Evolutionary conservation across 2,329 filamentous ascomycete genomes (phyloP).

Genomic region (Thermomyces lanuginosus): DNA sequence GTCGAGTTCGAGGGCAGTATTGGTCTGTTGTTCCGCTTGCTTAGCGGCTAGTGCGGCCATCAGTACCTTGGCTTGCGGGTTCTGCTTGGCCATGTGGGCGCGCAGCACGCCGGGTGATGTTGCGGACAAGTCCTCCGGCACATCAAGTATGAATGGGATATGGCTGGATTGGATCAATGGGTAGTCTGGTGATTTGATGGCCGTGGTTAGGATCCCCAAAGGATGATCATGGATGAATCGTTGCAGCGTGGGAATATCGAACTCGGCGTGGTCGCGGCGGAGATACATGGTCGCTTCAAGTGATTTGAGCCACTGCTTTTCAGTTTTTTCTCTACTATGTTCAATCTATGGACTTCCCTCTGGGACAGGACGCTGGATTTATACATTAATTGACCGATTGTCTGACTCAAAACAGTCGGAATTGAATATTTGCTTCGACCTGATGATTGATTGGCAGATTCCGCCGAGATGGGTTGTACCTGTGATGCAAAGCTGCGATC

Average conservation of each 20-base stretch:
- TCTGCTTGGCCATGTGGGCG: conserved; percentile 46
- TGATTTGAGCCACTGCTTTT: no score
- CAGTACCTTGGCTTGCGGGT: conserved; percentile 48
- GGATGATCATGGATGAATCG: conserved; percentile 44
- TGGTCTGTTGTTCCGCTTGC: conserved; percentile 17
- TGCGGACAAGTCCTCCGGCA: conserved; percentile 22
- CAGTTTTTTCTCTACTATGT: no score
- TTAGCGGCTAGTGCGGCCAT: conserved; percentile 29
- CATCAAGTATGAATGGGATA: conserved; percentile 44
- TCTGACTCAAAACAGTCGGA: no score
- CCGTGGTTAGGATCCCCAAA: conserved; percentile 47
- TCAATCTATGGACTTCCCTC: no score
- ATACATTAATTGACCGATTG: no score
- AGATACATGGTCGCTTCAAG: conserved; percentile 50
- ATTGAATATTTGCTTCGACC: no score
- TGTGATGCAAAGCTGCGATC: no score
- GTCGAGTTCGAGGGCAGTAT: conserved; percentile 11
- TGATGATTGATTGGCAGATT: no score
- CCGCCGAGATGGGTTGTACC: no score
- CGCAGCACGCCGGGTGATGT: conserved; percentile 30
- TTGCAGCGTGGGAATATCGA: conserved; percentile 33
- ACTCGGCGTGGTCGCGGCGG: conserved; percentile 37
- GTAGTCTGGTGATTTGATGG: conserved; percentile 34
- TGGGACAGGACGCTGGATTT: no score
- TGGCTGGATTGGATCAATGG: conserved; percentile 43